Base-by-base conservation (phyloP, 2,329 filamentous ascomycete genomes). In the Neopestalotiopsis sp. region DNA sequence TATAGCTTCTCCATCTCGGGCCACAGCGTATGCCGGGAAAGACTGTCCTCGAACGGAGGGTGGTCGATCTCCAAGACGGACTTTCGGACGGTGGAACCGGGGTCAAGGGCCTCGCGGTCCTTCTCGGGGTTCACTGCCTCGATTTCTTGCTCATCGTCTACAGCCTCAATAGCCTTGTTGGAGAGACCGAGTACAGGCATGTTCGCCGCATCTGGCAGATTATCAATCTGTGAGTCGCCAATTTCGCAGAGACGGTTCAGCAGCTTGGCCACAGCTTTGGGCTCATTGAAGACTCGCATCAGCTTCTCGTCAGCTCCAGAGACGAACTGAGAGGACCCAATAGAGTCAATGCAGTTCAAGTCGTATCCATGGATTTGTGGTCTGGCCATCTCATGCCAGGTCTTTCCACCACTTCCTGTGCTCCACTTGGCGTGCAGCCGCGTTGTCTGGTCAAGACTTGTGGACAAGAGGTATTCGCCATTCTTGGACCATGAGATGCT, bases 291-390 rank as follows among this genome's bases (percentile, higher is more conserved):
- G 1, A 99, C 95, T 30, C 96, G 92, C 79, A 99, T 89, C n/a
- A 99, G 89, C 81, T 99, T 99, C 84, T 99, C 96, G 73, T 99
- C 96, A 3, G 96, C 96, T 6, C 96, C 96, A 2, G 95, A 97
- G 28, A 98, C 92, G 77, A 99, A 99, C 73, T 91, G 92, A 7
- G 89, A 86, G 7, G 88, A 81, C 7, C 89, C 90, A 4, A 98
- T 84, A 0, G 90, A 88, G 76, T 94, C 92, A 71, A 98, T 91
- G 79, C 96, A 98, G 83, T 98, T 99, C 67, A 99, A 87, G 79
- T 99, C 95, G 79, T 99, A 99, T 49, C 96, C 96, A 78, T 99
- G 96, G 72, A 99, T 99, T 79, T 99, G 96, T 4, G 96, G 96
- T 64, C 96, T 87, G 1, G 95, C 92, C 84, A 98, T 94, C 79